Evolutionary conservation across 495 filamentous ascomycete species (phyloP).

Genomic region (Parachaetomium inaequale): DNA sequence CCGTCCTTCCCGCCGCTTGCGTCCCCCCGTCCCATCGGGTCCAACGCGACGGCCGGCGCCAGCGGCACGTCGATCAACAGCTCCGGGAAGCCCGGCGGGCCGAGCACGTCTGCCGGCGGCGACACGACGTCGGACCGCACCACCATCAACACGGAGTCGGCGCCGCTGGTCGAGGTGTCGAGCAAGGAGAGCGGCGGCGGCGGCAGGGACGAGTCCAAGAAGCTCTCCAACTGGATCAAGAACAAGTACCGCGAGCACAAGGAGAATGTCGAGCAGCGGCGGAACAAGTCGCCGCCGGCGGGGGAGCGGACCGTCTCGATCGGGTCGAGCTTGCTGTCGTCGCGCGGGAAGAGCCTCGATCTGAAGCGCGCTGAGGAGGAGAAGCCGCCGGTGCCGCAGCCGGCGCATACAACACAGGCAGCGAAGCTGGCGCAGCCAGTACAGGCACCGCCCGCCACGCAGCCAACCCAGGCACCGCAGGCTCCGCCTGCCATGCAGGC

Average conservation of each 20-base stretch:
- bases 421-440: background rate
- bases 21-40: constrained; percentile 53
- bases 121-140: constrained; percentile 38
- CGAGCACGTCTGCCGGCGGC: constrained; percentile 49
- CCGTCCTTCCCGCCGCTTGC: constrained; percentile 35
- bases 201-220: constrained; percentile 58
- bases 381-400: constrained; percentile 23
- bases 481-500: too few relatives aligned
- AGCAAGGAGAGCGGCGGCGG: constrained; percentile 51
- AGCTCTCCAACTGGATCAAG: constrained; percentile 79
- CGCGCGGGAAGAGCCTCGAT: constrained; percentile 44
- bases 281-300: constrained; percentile 44
- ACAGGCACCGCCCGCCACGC: background rate
- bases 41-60: constrained; percentile 61
- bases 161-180: constrained; percentile 39
- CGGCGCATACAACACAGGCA: background rate
- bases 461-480: background rate
- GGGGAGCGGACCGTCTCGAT: constrained; percentile 30
- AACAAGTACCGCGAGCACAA: constrained; percentile 77
- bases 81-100: constrained; percentile 44
- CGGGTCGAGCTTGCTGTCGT: constrained; percentile 26
- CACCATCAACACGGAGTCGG: constrained; percentile 32
- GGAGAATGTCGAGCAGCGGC: constrained; percentile 59
- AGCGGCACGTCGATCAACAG: constrained; percentile 70
- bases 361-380: constrained; percentile 36